A percentile compares a stretch with the other conserved stretches of the same genome.
phyloP scores from a whole-genome alignment of 139 green algal genomes.

The Volvox africanus region DNA sequence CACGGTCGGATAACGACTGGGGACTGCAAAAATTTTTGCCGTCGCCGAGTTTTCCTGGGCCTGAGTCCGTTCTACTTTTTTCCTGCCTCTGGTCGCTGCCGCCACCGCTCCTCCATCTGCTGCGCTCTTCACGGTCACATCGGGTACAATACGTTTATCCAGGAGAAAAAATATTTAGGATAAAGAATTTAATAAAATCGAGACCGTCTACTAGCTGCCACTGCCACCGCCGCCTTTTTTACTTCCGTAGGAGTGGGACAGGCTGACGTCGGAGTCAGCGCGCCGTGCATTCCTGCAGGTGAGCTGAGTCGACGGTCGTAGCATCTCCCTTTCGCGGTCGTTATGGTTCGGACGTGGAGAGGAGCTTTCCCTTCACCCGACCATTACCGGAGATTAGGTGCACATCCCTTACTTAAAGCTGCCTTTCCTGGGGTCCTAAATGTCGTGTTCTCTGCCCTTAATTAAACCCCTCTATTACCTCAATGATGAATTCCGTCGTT shows the following conservation, averaged over 20 bases:
- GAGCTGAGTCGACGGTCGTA: background rate
- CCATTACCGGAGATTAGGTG: too few species aligned
- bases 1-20: too few species aligned
- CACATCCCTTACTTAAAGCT: background rate
- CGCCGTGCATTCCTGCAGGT: constrained; percentile 37
- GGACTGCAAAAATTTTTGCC: too few species aligned
- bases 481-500: too few species aligned
- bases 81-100: background rate
- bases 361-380: too few species aligned
- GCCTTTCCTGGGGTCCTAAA: background rate
- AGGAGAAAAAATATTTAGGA: too few species aligned
- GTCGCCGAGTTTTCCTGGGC: too few species aligned
- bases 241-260: constrained; percentile 49
- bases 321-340: background rate
- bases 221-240: background rate
- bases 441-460: background rate
- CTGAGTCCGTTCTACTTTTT: background rate
- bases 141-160: too few species aligned
- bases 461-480: background rate
- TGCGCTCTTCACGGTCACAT: background rate
- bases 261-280: background rate
- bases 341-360: too few species aligned
- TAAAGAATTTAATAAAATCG: too few species aligned
- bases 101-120: too few species aligned
- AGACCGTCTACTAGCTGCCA: too few species aligned